These are phyloP conservation scores for Fusarium continuum DNA, from an alignment of 2,329 filamentous ascomycete genomes.

Conservation along the genomic window DNA sequence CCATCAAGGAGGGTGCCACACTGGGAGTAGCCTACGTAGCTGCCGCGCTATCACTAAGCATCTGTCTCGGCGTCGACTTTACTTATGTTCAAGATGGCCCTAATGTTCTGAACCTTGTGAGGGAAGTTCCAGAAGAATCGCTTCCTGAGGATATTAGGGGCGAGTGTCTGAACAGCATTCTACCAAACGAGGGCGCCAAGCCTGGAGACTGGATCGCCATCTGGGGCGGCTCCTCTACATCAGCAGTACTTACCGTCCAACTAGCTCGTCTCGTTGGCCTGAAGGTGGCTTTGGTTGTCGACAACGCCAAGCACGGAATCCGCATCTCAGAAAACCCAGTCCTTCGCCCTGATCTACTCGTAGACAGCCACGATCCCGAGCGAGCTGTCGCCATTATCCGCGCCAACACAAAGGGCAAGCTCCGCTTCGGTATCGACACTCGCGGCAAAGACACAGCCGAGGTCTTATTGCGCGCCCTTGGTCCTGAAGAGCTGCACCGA, in stretches of 20 bases:
- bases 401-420: conserved; percentile 62
- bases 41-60: conserved; percentile 70
- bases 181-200: conserved; percentile 60
- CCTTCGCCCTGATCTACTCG: conserved; percentile 67
- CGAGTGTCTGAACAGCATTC: conserved; percentile 69
- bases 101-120: conserved; percentile 64
- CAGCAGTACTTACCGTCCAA: conserved; percentile 72
- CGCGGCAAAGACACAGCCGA: conserved; percentile 70
- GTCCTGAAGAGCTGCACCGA: conserved; percentile 54
- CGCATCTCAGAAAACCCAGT: conserved; percentile 59
- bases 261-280: conserved; percentile 73
- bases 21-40: conserved; percentile 78
- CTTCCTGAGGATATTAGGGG: conserved; percentile 69
- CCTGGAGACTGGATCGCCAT: conserved; percentile 75
- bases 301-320: conserved; percentile 71
- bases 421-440: conserved; percentile 76
- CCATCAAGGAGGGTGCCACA: conserved; percentile 66
- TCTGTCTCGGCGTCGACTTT: conserved; percentile 77
- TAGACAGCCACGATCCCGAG: conserved; percentile 72
- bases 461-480: conserved; percentile 56
- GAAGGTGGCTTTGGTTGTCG: conserved; percentile 71
- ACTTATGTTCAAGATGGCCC: conserved; percentile 61
- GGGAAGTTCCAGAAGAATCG: conserved; percentile 53
- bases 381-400: conserved; percentile 73
- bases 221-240: conserved; percentile 80